Evolutionary conservation across 805 yeast species (phyloP).

Genomic region (Pichia scutulata): DNA sequence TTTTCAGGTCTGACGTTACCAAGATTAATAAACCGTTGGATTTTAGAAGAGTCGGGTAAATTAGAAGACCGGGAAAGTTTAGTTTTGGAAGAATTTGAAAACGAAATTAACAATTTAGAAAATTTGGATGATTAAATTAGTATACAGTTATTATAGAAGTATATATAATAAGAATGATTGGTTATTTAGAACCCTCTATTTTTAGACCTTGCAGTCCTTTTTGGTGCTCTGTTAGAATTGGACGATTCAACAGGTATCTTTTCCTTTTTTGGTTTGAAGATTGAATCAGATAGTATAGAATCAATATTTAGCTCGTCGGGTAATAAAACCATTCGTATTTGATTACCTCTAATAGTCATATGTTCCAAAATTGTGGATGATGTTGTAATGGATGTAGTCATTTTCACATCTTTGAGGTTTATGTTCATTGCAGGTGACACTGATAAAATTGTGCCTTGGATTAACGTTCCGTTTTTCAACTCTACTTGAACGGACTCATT

Average conservation of each 20-base stretch:
- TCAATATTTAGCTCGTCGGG: slow-evolving; percentile 84
- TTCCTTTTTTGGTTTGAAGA: slow-evolving; percentile 33
- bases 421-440: slow-evolving; percentile 92
- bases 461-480: slow-evolving; percentile 81
- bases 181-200: slow-evolving; percentile 7
- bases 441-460: slow-evolving; percentile 75
- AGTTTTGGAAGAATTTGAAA: slow-evolving; percentile 28
- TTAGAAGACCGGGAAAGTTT: slow-evolving; percentile 34
- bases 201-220: slow-evolving; percentile 18
- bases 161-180: background rate
- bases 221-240: slow-evolving; percentile 9
- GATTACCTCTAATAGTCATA: slow-evolving; percentile 84
- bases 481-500: slow-evolving; percentile 87
- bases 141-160: background rate
- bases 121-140: slow-evolving; percentile 3
- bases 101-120: slow-evolving; percentile 18
- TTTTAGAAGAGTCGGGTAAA: slow-evolving; percentile 35
- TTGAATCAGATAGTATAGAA: slow-evolving; percentile 46
- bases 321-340: slow-evolving; percentile 70
- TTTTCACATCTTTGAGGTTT: slow-evolving; percentile 68
- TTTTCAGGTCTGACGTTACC: slow-evolving; percentile 75
- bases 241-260: slow-evolving; percentile 1
- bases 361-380: slow-evolving; percentile 59
- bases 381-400: slow-evolving; percentile 64
- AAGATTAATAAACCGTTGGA: slow-evolving; percentile 37